Evolutionary conservation across 306 rosid genomes (phyloP), one percentile per base, ranked within the genome.

Genomic region (Cicer cuneatum): DNA sequence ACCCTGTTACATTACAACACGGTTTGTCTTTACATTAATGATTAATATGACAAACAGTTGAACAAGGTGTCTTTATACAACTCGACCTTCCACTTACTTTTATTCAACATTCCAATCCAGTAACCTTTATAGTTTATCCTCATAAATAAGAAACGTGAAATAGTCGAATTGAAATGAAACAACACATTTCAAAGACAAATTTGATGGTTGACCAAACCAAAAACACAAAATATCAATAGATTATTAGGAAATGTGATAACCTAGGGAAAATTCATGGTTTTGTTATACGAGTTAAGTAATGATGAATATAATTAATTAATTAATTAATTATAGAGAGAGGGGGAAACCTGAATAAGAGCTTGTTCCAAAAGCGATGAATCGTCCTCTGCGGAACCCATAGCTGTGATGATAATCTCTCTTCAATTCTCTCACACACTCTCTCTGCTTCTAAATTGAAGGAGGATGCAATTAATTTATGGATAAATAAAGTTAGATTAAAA

Each of bases 331-430:
- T 2, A 18, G 19, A 16, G 10, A n/a, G 9, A 40, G 15, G 51
- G 39, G 29, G 15, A 39, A 24, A 87, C 92, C 92, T 84, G 90
- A 54, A 78, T 69, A 78, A 72, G 87, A 68, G 52, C 47, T 40
- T 82, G 63, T 61, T 85, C 85, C n/a, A 77, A 56, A 24, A 86
- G 71, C 41, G 66, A 70, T 1, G 71, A 12, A 41, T 71, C 83
- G 33, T 85, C 78, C 14, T 72, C 83, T 8, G 33, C 2, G 47
- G 88, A 78, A 65, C 75, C 95, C 94, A 52, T 88, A 74, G 45
- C 71, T 58, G 11, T 53, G 14, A 16, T 42, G 29, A 24, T 24
- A 24, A 33, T 33, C 7, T 29, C 39, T 10, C 8, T 38, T 18
- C 46, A 65, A 52, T 13, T 48, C 73, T 14, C 52, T 19, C 52